Percentiles rank a stretch among this genome's conserved stretches.
Evolutionary conservation across 1,139 yeast species (phyloP).

Genomic region (Pichia sp.): DNA sequence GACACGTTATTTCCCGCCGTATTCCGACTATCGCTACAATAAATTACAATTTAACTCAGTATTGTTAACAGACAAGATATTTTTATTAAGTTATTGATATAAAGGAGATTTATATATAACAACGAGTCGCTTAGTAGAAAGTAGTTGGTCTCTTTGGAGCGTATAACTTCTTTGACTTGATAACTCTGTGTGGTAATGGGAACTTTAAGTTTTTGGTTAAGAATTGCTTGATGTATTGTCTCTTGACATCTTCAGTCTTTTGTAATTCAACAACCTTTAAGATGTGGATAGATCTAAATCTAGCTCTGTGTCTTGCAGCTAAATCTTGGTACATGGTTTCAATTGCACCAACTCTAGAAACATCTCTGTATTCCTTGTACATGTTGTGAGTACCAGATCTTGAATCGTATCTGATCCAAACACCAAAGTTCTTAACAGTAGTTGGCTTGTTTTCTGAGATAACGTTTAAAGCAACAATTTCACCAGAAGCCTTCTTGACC

Average conservation of each 20-base stretch:
- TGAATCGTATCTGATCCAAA: slow-evolving; percentile 99
- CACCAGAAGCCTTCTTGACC: slow-evolving; percentile 99
- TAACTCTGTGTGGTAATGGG: slow-evolving; percentile 99
- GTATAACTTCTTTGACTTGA: slow-evolving; percentile 81
- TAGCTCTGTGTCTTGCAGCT: slow-evolving; percentile 99
- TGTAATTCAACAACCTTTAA: slow-evolving; percentile 98
- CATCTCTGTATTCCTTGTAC: slow-evolving; percentile 99
- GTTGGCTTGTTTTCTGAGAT: slow-evolving; percentile 96
- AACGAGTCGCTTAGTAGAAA: slow-evolving; percentile 58
- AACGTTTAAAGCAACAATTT: slow-evolving; percentile 86
- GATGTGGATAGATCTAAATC: slow-evolving; percentile 98
- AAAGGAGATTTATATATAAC: slow-evolving; percentile 14
- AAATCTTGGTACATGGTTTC: slow-evolving; percentile 98
- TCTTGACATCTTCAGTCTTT: slow-evolving; percentile 96
- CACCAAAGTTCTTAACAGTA: slow-evolving; percentile 99
- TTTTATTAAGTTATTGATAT: slow-evolving; percentile 16
- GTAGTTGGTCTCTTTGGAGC: slow-evolving; percentile 94
- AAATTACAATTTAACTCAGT: background rate
- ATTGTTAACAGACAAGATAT: slow-evolving; percentile 12
- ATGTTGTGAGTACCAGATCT: slow-evolving; percentile 99
- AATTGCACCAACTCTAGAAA: slow-evolving; percentile 98
- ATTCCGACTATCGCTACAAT: too few relatives aligned
- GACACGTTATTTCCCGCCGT: too few relatives aligned
- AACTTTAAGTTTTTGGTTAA: slow-evolving; percentile 92
- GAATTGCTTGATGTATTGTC: slow-evolving; percentile 98